These are phyloP conservation scores for Kodamaea sp. DNA, from an alignment of 1,139 yeast genomes.

Conservation along the genomic window DNA sequence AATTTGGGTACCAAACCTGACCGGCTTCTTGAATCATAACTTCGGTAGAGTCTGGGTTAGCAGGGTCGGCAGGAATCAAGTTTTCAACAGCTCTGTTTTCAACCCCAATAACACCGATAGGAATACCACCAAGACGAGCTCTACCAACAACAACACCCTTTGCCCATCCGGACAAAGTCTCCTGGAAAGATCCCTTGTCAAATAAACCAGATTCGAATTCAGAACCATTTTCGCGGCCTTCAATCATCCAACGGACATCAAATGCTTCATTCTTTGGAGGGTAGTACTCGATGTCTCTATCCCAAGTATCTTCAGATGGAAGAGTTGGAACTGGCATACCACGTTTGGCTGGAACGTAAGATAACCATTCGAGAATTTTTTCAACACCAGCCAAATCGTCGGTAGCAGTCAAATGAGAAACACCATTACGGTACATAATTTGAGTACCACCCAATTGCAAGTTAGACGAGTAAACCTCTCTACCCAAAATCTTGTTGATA, in stretches of 20 bases:
- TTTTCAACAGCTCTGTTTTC: conserved; percentile 90
- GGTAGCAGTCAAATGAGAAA: conserved; percentile 91
- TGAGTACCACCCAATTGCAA: conserved; percentile 98
- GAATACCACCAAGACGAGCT: conserved; percentile 98
- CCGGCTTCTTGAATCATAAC: conserved; percentile 91
- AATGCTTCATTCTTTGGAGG: conserved; percentile 76
- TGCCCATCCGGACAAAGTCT: conserved; percentile 98
- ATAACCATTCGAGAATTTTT: conserved; percentile 92
- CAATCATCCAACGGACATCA: conserved; percentile 95
- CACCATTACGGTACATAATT: conserved; percentile 98
- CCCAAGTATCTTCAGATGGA: conserved; percentile 85
- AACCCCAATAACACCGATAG: conserved; percentile 96
- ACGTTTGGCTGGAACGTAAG: conserved; percentile 92
- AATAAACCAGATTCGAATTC: conserved; percentile 82
- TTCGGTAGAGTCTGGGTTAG: conserved; percentile 93
- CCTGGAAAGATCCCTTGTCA: conserved; percentile 91
- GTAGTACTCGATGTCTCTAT: conserved; percentile 80
- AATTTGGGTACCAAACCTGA: conserved; percentile 99
- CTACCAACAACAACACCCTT: conserved; percentile 98
- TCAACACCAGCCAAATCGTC: conserved; percentile 97
- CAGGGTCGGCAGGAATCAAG: conserved; percentile 95
- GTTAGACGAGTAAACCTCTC: conserved; percentile 95
- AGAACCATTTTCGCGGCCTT: conserved; percentile 68
- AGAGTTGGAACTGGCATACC: conserved; percentile 89
- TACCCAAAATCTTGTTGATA: conserved; percentile 90